These are phyloP conservation scores for Phialocephala subalpina DNA, from an alignment of 2,329 filamentous ascomycete species.

Conservation along the genomic window DNA sequence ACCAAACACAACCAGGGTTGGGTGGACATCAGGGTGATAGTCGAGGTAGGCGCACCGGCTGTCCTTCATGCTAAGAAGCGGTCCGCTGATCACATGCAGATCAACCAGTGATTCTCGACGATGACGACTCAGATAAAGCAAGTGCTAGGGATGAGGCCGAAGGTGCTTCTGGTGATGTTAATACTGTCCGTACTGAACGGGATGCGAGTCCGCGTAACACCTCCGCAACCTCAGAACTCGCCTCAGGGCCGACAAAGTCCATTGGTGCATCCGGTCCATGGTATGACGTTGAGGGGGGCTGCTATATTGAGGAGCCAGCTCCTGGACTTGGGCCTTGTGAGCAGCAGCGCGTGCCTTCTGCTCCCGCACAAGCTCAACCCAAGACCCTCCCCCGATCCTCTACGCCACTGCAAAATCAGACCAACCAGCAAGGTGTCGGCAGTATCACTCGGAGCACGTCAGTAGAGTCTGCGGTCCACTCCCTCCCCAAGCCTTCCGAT, in stretches of 20 bases:
- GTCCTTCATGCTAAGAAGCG: background rate
- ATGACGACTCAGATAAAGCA: background rate
- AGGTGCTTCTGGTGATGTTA: too few species aligned
- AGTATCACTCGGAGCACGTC: constrained; percentile 28
- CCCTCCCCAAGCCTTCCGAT: constrained; percentile 27
- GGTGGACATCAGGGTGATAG: constrained; percentile 10
- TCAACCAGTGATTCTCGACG: background rate
- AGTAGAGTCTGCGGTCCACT: constrained; percentile 27
- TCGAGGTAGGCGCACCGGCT: constrained; percentile 1
- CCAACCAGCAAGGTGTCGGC: constrained; percentile 27
- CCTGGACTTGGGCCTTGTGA: too few species aligned
- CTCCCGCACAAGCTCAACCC: constrained; percentile 27
- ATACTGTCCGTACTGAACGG: too few species aligned
- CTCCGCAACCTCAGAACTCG: too few species aligned
- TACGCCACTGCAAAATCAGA: constrained; percentile 25
- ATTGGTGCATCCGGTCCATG: too few species aligned
- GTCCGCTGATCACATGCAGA: background rate
- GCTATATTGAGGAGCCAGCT: too few species aligned
- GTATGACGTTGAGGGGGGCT: too few species aligned
- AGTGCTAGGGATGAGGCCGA: background rate
- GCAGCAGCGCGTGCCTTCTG: constrained; percentile 28
- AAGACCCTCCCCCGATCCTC: background rate
- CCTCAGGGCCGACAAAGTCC: too few species aligned
- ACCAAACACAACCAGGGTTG: constrained; percentile 22
- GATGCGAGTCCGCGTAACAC: too few species aligned